Conservation (phyloP, 768 basidiomycete genomes). For the Gelatoporia subvermispora region DNA sequence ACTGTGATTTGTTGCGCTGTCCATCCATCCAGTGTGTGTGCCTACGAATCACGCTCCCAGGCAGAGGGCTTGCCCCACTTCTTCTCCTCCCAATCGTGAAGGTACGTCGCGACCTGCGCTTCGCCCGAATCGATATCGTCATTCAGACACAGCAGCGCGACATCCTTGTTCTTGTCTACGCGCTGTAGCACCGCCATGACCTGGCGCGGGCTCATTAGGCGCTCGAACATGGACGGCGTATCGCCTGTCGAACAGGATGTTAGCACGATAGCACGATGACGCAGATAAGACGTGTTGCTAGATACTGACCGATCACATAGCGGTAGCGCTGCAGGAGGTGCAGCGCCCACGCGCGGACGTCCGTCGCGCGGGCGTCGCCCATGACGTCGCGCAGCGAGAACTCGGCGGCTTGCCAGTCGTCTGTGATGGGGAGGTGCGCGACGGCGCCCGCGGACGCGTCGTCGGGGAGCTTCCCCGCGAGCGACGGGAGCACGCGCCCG, state of each 20-base stretch:
- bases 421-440: slow-evolving; percentile 20
- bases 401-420: slow-evolving; percentile 16
- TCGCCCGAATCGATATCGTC: slow-evolving; percentile 23
- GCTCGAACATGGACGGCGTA: slow-evolving; percentile 20
- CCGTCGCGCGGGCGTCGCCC: slow-evolving; percentile 10
- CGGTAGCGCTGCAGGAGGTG: slow-evolving; percentile 31
- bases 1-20: too few species aligned
- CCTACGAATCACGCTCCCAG: slow-evolving; percentile 13
- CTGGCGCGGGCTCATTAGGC: slow-evolving; percentile 16
- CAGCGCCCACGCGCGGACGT: slow-evolving; percentile 26
- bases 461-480: slow-evolving; percentile 1
- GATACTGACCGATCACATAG: slow-evolving; percentile 25
- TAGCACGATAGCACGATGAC: background rate
- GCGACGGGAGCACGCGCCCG: slow-evolving; percentile 9
- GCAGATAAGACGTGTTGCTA: background rate
- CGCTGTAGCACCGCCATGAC: slow-evolving; percentile 12
- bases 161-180: slow-evolving; percentile 16
- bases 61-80: slow-evolving; percentile 16
- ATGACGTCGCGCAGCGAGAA: slow-evolving; percentile 23
- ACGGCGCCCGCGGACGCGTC: background rate
- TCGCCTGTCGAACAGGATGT: slow-evolving; percentile 5
- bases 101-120: slow-evolving; percentile 6
- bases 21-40: too few species aligned
- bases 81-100: slow-evolving; percentile 16
- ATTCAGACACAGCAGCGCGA: slow-evolving; percentile 29